phyloP scores from a whole-genome alignment of 2,329 filamentous ascomycete species.

The Pseudomassariella vexata region DNA sequence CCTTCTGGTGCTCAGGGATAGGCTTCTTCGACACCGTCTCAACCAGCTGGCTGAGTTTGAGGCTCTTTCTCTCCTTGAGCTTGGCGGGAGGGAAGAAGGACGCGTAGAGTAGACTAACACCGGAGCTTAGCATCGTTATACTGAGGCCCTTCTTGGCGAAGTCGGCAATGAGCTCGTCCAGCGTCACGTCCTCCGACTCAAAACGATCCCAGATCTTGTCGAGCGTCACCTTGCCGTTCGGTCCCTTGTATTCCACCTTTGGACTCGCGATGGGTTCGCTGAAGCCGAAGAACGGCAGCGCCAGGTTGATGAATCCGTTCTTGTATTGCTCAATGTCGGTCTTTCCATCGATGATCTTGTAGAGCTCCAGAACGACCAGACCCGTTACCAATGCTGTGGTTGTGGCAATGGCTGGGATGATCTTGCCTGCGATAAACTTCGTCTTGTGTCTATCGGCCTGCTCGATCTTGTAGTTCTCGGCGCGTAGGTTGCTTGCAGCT shows the following conservation, averaged over 20 bases:
- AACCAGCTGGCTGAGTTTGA: conserved; percentile 86
- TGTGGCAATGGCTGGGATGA: conserved; percentile 96
- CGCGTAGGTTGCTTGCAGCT: conserved; percentile 90
- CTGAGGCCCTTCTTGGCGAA: conserved; percentile 77
- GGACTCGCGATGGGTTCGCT: conserved; percentile 92
- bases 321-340: conserved; percentile 98
- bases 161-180: conserved; percentile 75
- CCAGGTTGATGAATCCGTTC: conserved; percentile 96
- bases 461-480: conserved; percentile 96
- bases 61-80: conserved; percentile 72
- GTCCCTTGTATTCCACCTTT: conserved; percentile 83
- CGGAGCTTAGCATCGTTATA: conserved; percentile 94
- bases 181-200: conserved; percentile 78
- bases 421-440: conserved; percentile 99
- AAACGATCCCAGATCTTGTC: conserved; percentile 99
- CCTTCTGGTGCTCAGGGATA: conserved; percentile 86
- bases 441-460: conserved; percentile 93
- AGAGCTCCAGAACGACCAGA: conserved; percentile 85
- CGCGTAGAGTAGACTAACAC: conserved; percentile 89
- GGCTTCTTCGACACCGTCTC: conserved; percentile 88
- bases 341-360: conserved; percentile 96
- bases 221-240: conserved; percentile 71
- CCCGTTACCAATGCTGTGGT: conserved; percentile 95
- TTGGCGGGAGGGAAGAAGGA: conserved; percentile 78
- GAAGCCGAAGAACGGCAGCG: conserved; percentile 96